These are phyloP conservation scores for Naematelia encephala DNA, from an alignment of 768 basidiomycete genomes.

Conservation along the genomic window DNA sequence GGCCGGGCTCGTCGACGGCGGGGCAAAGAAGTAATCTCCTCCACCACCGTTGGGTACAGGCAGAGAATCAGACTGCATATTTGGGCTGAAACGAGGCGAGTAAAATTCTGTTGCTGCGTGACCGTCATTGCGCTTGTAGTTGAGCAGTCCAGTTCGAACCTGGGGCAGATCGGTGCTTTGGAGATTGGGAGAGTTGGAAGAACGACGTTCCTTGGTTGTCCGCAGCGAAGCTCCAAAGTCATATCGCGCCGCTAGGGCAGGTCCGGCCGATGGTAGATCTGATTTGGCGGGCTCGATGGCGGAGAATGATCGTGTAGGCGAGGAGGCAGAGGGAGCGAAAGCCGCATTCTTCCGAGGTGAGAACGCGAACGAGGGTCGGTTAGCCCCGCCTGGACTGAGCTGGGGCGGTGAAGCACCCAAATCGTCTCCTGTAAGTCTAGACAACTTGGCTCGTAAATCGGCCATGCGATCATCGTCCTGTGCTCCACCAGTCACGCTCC, in stretches of 20 bases:
- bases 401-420: slow-evolving; percentile 18
- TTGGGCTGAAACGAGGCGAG: slow-evolving; percentile 29
- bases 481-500: slow-evolving; percentile 53
- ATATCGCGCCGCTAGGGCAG: slow-evolving; percentile 48
- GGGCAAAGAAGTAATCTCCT: slow-evolving; percentile 30
- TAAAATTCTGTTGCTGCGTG: slow-evolving; percentile 42
- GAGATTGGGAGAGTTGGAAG: slow-evolving; percentile 28
- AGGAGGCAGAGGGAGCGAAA: slow-evolving; percentile 23
- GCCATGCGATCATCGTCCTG: slow-evolving; percentile 56
- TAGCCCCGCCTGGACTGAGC: slow-evolving; percentile 21
- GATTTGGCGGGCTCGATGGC: slow-evolving; percentile 10
- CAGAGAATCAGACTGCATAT: slow-evolving; percentile 1
- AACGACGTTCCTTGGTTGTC: slow-evolving; percentile 17
- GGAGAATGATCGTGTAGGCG: slow-evolving; percentile 20
- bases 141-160: slow-evolving; percentile 35
- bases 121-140: slow-evolving; percentile 18
- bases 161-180: slow-evolving; percentile 28
- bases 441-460: slow-evolving; percentile 65
- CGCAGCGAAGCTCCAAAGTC: slow-evolving; percentile 52
- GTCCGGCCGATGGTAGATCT: slow-evolving; percentile 32
- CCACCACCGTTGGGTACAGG: neutral
- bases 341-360: slow-evolving; percentile 12
- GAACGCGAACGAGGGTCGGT: slow-evolving; percentile 14
- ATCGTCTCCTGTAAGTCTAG: slow-evolving; percentile 59
- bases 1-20: slow-evolving; percentile 2